These are phyloP conservation scores for Rubroboletus pulcherrimus DNA, from an alignment of 768 basidiomycete species.

Conservation along the genomic window DNA sequence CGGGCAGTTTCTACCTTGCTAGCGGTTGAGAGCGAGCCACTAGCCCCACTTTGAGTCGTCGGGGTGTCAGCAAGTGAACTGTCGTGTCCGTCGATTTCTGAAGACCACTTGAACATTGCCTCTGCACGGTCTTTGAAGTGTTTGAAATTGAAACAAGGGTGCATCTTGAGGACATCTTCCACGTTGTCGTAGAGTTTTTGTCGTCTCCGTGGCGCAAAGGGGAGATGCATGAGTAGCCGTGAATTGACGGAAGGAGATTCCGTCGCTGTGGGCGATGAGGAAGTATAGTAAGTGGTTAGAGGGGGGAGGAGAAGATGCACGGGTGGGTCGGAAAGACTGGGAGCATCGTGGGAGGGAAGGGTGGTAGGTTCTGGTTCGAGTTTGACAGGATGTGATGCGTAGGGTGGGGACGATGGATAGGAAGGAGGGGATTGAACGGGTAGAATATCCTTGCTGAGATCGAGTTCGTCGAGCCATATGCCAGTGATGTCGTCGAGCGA, in stretches of 20 bases:
- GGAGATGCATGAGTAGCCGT: slow-evolving; percentile 38
- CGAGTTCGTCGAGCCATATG: slow-evolving; percentile 59
- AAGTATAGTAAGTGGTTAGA: slow-evolving; percentile 17
- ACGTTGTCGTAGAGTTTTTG: slow-evolving; percentile 38
- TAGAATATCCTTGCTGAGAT: slow-evolving; percentile 31
- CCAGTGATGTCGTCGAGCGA: slow-evolving; percentile 54
- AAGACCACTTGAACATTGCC: slow-evolving; percentile 41
- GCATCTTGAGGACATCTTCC: slow-evolving; percentile 42
- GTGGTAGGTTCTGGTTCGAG: slow-evolving; percentile 31
- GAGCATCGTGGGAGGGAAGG: slow-evolving; percentile 22
- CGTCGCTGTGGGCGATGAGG: slow-evolving; percentile 20
- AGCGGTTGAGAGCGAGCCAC: slow-evolving; percentile 13
- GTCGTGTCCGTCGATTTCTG: slow-evolving; percentile 27
- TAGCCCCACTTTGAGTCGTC: slow-evolving; percentile 31
- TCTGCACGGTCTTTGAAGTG: slow-evolving; percentile 44
- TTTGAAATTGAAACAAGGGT: slow-evolving; percentile 48
- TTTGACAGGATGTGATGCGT: slow-evolving; percentile 28
- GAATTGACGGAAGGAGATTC: slow-evolving; percentile 35
- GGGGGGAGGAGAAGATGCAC: slow-evolving; percentile 21
- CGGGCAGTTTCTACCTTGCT: slow-evolving; percentile 28
- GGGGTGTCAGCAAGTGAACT: slow-evolving; percentile 8
- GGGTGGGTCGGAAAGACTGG: slow-evolving; percentile 18
- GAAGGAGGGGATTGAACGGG: slow-evolving; percentile 16
- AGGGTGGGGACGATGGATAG: slow-evolving; percentile 14
- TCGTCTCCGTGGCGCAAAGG: slow-evolving; percentile 35